Conservation (phyloP, 768 basidiomycete genomes). For the Roridomyces roridus region DNA sequence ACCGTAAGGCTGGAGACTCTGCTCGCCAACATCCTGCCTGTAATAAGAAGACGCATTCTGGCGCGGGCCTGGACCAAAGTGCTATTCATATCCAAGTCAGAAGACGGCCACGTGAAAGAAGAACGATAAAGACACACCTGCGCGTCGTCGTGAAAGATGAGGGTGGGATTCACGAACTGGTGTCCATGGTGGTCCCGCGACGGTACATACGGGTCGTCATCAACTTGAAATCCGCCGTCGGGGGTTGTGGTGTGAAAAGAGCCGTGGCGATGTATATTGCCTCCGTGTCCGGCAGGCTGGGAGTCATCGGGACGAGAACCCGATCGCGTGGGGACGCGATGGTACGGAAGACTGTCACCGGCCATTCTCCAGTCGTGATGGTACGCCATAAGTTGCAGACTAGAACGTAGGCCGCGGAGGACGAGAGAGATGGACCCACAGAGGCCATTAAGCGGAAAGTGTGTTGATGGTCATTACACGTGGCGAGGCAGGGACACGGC, state of each 20-base stretch:
- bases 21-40: slow-evolving; percentile 3
- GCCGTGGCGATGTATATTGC: too few species aligned
- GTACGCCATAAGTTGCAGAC: slow-evolving; percentile 6
- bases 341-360: neutral
- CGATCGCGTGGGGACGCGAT: neutral
- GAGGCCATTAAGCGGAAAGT: neutral
- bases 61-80: too few species aligned
- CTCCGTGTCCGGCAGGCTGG: neutral
- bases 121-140: too few species aligned
- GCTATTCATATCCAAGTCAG: too few species aligned
- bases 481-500: slow-evolving; percentile 1
- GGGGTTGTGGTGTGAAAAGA: too few species aligned
- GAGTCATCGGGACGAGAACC: slow-evolving; percentile 13
- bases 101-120: too few species aligned
- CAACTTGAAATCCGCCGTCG: too few species aligned
- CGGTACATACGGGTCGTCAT: too few species aligned
- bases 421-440: slow-evolving; percentile 14
- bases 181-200: too few species aligned
- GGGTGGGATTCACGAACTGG: too few species aligned
- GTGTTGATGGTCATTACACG: slow-evolving; percentile 7
- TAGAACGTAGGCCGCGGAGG: slow-evolving; percentile 4
- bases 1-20: neutral
- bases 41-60: too few species aligned
- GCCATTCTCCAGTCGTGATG: neutral
- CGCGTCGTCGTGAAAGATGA: too few species aligned